A percentile compares a stretch with the other conserved stretches of the same genome.
These are phyloP conservation scores for Vigna hirtella DNA, from an alignment of 306 rosid species.

Conservation along the genomic window DNA sequence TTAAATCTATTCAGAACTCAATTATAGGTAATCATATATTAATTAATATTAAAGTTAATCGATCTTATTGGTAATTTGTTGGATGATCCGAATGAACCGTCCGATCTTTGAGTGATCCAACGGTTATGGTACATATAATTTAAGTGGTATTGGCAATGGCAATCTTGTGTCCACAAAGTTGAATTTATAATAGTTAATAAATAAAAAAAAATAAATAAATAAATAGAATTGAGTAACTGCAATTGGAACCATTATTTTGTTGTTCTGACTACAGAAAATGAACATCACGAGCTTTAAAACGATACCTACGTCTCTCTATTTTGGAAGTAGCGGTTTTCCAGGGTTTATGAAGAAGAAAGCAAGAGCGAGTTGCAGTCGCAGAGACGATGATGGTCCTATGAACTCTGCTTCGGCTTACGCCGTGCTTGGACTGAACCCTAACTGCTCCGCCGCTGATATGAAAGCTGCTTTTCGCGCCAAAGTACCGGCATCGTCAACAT, in stretches of 20 bases:
- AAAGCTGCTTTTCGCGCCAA: slow-evolving; percentile 92
- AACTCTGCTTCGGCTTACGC: slow-evolving; percentile 64
- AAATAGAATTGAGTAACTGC: neutral
- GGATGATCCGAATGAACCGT: too few species aligned
- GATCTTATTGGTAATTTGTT: too few species aligned
- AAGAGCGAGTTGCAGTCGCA: slow-evolving; percentile 45
- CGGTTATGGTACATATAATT: too few species aligned
- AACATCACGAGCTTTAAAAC: slow-evolving; percentile 45
- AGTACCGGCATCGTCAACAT: slow-evolving; percentile 38
- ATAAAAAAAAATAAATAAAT: neutral
- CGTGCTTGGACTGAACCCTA: slow-evolving; percentile 71
- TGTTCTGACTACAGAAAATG: slow-evolving; percentile 44
- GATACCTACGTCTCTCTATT: slow-evolving; percentile 24
- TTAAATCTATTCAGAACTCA: too few species aligned
- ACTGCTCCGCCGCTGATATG: slow-evolving; percentile 66
- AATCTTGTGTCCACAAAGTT: slow-evolving; percentile 17
- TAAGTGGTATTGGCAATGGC: too few species aligned
- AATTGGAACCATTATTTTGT: neutral
- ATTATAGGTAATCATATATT: too few species aligned
- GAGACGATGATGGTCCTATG: slow-evolving; percentile 46
- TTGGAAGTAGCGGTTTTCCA: slow-evolving; percentile 48
- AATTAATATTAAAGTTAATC: too few species aligned
- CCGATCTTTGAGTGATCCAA: too few species aligned
- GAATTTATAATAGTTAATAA: neutral
- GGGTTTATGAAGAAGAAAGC: slow-evolving; percentile 33